Percentiles rank a stretch among this genome's conserved stretches.
phyloP scores from a whole-genome alignment of 2,329 filamentous ascomycete genomes.

The Neofusicoccum parvum region DNA sequence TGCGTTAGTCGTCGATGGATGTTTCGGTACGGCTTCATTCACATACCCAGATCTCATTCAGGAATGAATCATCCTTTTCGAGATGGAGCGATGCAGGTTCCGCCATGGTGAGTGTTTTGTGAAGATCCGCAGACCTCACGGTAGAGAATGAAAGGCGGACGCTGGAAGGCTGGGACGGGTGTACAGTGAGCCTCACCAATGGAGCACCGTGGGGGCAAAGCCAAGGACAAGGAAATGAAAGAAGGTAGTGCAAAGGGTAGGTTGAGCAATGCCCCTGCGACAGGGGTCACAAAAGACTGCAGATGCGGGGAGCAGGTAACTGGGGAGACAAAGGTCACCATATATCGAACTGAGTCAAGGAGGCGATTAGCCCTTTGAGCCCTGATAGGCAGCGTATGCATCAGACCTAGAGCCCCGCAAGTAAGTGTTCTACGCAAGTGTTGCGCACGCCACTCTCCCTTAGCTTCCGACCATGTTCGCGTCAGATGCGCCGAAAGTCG shows the following conservation, averaged over 20 bases:
- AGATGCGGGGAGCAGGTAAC: neutral
- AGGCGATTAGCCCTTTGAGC: neutral
- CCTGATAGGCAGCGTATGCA: neutral
- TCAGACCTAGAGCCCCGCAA: neutral
- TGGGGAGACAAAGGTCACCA: neutral
- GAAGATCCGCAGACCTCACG: neutral
- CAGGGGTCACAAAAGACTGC: neutral
- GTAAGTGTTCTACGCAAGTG: neutral
- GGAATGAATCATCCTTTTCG: neutral
- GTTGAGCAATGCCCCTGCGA: neutral
- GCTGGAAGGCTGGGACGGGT: neutral
- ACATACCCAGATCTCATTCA: conserved; percentile 9
- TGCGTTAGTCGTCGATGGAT: neutral
- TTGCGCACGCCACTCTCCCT: neutral
- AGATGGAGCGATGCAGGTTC: neutral
- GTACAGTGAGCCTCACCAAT: too few relatives aligned
- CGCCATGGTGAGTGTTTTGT: neutral
- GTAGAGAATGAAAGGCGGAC: neutral
- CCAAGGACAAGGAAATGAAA: too few relatives aligned
- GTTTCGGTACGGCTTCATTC: too few relatives aligned
- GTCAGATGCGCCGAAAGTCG: neutral
- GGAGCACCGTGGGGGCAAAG: too few relatives aligned
- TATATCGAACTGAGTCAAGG: neutral
- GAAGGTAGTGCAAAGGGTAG: too few relatives aligned
- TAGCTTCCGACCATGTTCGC: neutral